These are phyloP conservation scores for Chlorella vulgaris DNA, from an alignment of 139 green algal species.

Conservation along the genomic window DNA sequence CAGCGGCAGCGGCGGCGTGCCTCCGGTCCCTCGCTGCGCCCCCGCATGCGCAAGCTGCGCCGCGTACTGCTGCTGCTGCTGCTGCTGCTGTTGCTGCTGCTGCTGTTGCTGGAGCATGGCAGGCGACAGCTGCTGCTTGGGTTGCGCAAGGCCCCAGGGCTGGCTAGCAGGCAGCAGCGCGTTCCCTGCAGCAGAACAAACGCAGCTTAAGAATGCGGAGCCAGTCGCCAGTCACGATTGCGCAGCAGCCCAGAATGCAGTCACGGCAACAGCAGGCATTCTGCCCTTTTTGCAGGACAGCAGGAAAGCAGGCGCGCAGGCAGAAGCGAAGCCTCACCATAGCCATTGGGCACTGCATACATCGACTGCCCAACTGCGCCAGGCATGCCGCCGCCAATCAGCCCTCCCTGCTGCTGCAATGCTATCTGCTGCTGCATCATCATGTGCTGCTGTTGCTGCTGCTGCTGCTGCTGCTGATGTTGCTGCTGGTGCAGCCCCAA, in stretches of 20 bases:
- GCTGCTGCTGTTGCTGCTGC: constrained; percentile 14
- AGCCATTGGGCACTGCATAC: too few relatives aligned
- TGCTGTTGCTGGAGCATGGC: constrained; percentile 14
- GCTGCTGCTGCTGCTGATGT: not conserved
- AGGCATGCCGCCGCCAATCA: too few relatives aligned
- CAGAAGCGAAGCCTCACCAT: too few relatives aligned
- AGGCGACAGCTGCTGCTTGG: not conserved
- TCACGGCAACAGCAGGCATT: not conserved
- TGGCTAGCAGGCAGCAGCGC: not conserved
- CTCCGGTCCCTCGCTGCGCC: not conserved
- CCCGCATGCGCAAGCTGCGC: not conserved
- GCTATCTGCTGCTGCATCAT: not conserved
- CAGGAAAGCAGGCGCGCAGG: too few relatives aligned
- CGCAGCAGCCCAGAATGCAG: not conserved
- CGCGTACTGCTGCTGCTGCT: not conserved
- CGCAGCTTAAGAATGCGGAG: not conserved
- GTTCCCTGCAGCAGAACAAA: not conserved
- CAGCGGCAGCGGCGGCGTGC: constrained; percentile 5
- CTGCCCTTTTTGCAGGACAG: too few relatives aligned
- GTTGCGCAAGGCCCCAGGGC: not conserved
- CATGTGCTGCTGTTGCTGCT: constrained; percentile 1
- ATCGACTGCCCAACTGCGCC: too few relatives aligned
- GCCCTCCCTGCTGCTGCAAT: too few relatives aligned
- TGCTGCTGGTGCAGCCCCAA: constrained; percentile 13
- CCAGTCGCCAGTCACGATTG: not conserved